A percentile compares a stretch with the other conserved stretches of the same genome.
phyloP scores from a whole-genome alignment of 2,329 filamentous ascomycete species.

The Fusarium napiforme region DNA sequence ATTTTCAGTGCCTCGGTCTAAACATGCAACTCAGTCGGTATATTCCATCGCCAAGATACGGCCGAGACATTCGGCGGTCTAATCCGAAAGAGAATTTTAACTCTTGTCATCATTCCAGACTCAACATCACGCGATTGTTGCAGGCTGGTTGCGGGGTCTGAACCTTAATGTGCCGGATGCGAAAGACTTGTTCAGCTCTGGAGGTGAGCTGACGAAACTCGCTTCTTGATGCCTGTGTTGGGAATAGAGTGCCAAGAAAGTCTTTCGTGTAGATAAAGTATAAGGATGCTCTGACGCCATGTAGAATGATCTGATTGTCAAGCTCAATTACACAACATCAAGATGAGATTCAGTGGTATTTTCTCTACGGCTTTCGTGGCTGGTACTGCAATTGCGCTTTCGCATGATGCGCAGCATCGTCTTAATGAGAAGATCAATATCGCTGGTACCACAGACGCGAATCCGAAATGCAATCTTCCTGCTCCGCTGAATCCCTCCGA shows the following conservation, averaged over 20 bases:
- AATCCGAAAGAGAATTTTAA: neutral
- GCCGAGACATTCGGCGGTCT: neutral
- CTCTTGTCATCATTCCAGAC: neutral
- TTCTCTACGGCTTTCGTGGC: neutral
- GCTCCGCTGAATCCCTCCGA: conserved; percentile 42
- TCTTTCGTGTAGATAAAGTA: neutral
- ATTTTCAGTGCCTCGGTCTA: neutral
- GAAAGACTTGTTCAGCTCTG: neutral
- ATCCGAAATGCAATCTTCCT: conserved; percentile 43
- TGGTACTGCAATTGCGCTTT: fast-evolving
- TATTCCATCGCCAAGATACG: neutral
- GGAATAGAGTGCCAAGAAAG: neutral
- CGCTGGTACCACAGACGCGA: neutral
- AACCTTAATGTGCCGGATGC: neutral
- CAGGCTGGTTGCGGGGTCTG: neutral
- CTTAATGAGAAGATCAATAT: neutral
- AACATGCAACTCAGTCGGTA: neutral
- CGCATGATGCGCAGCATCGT: neutral
- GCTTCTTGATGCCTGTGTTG: neutral
- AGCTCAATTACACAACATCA: neutral
- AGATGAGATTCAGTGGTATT: neutral
- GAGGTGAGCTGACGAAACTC: neutral
- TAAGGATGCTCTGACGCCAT: neutral
- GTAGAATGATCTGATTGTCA: neutral
- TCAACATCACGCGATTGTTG: neutral